These are phyloP conservation scores for Calonectria leucothoes DNA, from an alignment of 2,329 filamentous ascomycete genomes.

Conservation along the genomic window DNA sequence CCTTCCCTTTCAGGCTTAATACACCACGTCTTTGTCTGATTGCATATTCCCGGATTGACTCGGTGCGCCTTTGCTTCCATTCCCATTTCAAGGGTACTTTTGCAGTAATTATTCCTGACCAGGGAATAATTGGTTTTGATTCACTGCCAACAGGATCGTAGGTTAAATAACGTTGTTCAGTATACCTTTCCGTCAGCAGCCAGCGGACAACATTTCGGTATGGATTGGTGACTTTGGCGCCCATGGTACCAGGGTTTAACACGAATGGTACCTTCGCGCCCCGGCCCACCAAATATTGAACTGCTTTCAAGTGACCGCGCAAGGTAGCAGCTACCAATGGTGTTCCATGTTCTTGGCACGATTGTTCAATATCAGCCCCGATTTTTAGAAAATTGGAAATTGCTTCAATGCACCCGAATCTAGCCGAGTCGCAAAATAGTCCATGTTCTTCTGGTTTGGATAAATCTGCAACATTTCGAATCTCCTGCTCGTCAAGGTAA, in stretches of 20 bases:
- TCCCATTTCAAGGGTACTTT: not conserved
- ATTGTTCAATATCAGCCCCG: not conserved
- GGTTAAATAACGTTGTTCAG: too few species aligned
- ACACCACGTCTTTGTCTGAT: too few species aligned
- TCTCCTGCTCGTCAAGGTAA: not conserved
- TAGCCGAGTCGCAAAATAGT: not conserved
- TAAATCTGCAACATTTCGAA: not conserved
- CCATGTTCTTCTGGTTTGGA: not conserved
- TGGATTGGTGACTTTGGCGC: not conserved
- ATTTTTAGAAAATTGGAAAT: not conserved
- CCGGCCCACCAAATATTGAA: not conserved
- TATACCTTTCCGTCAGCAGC: not conserved
- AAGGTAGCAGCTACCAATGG: not conserved
- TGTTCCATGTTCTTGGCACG: slow-evolving; percentile 12
- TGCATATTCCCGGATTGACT: not conserved
- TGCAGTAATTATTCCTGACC: not conserved
- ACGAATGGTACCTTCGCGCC: not conserved
- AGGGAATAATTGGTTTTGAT: not conserved
- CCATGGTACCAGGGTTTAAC: not conserved
- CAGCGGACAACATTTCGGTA: not conserved
- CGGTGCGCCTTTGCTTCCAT: not conserved
- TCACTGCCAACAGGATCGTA: too few species aligned
- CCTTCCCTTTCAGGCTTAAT: too few species aligned
- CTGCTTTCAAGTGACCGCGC: not conserved
- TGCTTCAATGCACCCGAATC: not conserved